A percentile compares a stretch with the other conserved stretches of the same genome.
Evolutionary conservation across 2,329 filamentous ascomycete species (phyloP).

Genomic region (Cladophialophora yegresii): DNA sequence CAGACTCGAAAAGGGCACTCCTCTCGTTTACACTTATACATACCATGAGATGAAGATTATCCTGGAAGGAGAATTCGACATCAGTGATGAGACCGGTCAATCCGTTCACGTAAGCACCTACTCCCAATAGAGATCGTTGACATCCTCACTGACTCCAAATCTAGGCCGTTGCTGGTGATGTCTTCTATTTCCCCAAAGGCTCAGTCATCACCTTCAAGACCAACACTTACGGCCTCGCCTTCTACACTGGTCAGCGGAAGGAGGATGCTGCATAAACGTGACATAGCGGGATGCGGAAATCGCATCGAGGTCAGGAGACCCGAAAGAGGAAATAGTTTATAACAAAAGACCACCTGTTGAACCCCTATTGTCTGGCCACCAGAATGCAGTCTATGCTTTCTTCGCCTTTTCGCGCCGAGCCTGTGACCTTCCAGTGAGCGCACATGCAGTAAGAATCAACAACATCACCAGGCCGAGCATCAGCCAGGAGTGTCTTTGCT

Average conservation of each 20-base stretch:
- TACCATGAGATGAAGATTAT: conserved; percentile 77
- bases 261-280: conserved; percentile 36
- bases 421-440: conserved; percentile 14
- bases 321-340: conserved; percentile 2
- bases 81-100: conserved; percentile 63
- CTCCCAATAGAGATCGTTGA: neutral
- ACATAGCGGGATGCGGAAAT: neutral
- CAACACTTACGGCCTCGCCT: conserved; percentile 63
- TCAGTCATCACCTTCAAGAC: conserved; percentile 67
- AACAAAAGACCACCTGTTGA: neutral
- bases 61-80: conserved; percentile 66
- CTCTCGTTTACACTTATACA: conserved; percentile 67
- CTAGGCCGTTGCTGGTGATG: conserved; percentile 62
- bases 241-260: conserved; percentile 49
- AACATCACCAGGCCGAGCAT: conserved; percentile 5
- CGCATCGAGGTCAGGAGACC: neutral
- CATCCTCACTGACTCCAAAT: conserved; percentile 5
- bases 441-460: conserved; percentile 14
- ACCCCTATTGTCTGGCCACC: neutral
- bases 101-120: conserved; percentile 29
- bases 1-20: conserved; percentile 66
- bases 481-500: neutral
- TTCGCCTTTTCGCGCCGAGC: conserved; percentile 16
- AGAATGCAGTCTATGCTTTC: conserved; percentile 16
- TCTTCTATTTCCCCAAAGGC: conserved; percentile 69